Percentiles rank a stretch among this genome's conserved stretches.
These are phyloP conservation scores for Xanthoceras sorbifolium DNA, from an alignment of 345 rosid species.

Conservation along the genomic window DNA sequence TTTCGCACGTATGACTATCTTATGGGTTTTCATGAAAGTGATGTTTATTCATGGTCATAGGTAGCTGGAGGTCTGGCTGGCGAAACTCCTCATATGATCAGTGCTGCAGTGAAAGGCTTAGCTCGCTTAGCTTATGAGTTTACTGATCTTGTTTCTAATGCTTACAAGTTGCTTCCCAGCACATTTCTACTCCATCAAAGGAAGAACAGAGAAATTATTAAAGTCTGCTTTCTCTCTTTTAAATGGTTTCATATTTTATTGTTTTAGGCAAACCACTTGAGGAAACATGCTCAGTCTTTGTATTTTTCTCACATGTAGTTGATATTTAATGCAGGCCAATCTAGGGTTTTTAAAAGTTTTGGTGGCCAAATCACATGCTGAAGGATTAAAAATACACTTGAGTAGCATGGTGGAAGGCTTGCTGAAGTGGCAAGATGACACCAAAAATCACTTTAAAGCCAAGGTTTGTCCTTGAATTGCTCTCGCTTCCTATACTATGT, in stretches of 20 bases:
- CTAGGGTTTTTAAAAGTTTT: conserved; percentile 86
- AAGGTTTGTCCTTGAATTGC: conserved; percentile 53
- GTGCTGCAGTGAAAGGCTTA: conserved; percentile 94
- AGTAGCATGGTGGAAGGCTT: conserved; percentile 79
- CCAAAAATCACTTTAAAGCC: conserved; percentile 84
- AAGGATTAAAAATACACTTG: conserved; percentile 73
- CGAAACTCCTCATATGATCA: conserved; percentile 93
- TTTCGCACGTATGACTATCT: background rate
- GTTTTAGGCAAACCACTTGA: background rate
- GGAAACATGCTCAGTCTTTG: background rate
- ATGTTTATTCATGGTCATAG: conserved; percentile 39
- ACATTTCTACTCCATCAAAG: conserved; percentile 83
- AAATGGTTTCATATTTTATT: background rate
- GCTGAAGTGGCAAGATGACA: conserved; percentile 81
- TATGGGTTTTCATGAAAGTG: background rate
- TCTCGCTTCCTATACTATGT: background rate
- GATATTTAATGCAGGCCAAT: conserved; percentile 72
- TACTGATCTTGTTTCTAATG: conserved; percentile 80
- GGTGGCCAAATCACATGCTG: conserved; percentile 88
- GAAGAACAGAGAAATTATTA: conserved; percentile 84
- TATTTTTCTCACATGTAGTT: conserved; percentile 21
- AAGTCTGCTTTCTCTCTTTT: conserved; percentile 46
- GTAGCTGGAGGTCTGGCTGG: conserved; percentile 95
- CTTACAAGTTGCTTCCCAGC: conserved; percentile 82
- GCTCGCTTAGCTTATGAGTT: conserved; percentile 96